phyloP scores from a whole-genome alignment of 2,329 filamentous ascomycete genomes.

The Botrytis hyacinthi region DNA sequence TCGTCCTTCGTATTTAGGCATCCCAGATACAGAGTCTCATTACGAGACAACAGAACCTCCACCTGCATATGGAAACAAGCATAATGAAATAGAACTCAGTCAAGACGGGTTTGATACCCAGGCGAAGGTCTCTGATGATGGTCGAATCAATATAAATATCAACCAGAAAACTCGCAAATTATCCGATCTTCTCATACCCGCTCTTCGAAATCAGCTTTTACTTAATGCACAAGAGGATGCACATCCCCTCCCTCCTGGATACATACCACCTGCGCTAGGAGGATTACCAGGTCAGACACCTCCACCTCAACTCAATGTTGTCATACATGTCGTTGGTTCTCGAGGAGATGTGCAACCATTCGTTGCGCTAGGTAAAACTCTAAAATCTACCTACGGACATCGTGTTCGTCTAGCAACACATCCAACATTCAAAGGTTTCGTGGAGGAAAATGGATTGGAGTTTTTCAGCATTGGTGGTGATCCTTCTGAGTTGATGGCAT shows the following conservation, averaged over 20 bases:
- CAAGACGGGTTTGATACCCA: slow-evolving; percentile 63
- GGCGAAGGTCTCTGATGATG: slow-evolving; percentile 65
- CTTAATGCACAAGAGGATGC: slow-evolving; percentile 47
- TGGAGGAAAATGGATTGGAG: slow-evolving; percentile 68
- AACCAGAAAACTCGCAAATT: slow-evolving; percentile 66
- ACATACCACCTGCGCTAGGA: slow-evolving; percentile 71
- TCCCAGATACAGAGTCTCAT: slow-evolving; percentile 27
- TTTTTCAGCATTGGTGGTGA: slow-evolving; percentile 78
- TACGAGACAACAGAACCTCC: slow-evolving; percentile 39
- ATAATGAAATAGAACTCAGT: slow-evolving; percentile 56
- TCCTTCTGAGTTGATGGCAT: slow-evolving; percentile 75
- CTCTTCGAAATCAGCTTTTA: slow-evolving; percentile 54
- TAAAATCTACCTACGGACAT: slow-evolving; percentile 66
- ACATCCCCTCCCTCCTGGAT: slow-evolving; percentile 59
- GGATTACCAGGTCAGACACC: slow-evolving; percentile 59
- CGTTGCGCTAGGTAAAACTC: slow-evolving; percentile 63
- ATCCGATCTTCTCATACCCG: slow-evolving; percentile 64
- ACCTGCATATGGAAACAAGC: slow-evolving; percentile 58
- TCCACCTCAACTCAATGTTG: slow-evolving; percentile 63
- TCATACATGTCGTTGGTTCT: slow-evolving; percentile 73
- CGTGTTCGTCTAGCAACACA: slow-evolving; percentile 74
- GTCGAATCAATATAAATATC: slow-evolving; percentile 77
- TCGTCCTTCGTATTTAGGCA: slow-evolving; percentile 22
- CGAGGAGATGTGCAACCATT: slow-evolving; percentile 76
- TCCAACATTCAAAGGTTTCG: slow-evolving; percentile 63